phyloP scores from a whole-genome alignment of 176 grass and related monocot species.

The Neostapfia colusana region DNA sequence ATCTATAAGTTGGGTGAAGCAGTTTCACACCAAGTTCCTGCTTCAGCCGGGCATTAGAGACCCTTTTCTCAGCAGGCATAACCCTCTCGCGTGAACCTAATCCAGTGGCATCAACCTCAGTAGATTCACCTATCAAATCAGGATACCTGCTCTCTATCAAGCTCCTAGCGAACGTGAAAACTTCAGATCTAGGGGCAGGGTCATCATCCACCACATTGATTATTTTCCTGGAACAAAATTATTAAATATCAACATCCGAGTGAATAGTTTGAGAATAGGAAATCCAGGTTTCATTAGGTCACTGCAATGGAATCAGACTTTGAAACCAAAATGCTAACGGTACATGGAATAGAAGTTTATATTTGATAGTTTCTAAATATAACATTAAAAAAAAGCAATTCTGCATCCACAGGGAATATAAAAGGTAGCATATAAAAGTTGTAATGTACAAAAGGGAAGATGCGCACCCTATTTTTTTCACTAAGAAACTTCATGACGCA shows the following conservation, averaged over 20 bases:
- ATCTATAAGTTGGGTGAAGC: slow-evolving; percentile 64
- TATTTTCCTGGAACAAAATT: slow-evolving; percentile 51
- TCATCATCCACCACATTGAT: slow-evolving; percentile 93
- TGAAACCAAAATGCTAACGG: neutral
- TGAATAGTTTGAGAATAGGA: neutral
- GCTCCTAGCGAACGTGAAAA: slow-evolving; percentile 70
- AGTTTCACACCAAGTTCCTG: slow-evolving; percentile 64
- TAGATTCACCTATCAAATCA: slow-evolving; percentile 28
- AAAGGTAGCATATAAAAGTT: neutral
- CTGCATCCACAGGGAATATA: neutral
- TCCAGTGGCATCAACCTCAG: slow-evolving; percentile 1
- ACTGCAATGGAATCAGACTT: neutral
- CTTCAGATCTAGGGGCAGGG: slow-evolving; percentile 67
- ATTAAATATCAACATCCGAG: neutral
- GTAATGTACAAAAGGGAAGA: neutral
- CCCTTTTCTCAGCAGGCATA: slow-evolving; percentile 56
- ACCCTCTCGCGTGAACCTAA: neutral
- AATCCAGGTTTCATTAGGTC: neutral
- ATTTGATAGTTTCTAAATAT: neutral
- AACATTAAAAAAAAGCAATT: neutral
- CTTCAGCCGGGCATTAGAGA: slow-evolving; percentile 72
- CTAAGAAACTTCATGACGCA: neutral
- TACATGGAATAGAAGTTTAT: neutral
- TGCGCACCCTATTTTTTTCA: neutral
- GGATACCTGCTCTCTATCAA: slow-evolving; percentile 61